Conservation (phyloP, 1,284 basidiomycete species). For the Ceratobasidium sp. region DNA sequence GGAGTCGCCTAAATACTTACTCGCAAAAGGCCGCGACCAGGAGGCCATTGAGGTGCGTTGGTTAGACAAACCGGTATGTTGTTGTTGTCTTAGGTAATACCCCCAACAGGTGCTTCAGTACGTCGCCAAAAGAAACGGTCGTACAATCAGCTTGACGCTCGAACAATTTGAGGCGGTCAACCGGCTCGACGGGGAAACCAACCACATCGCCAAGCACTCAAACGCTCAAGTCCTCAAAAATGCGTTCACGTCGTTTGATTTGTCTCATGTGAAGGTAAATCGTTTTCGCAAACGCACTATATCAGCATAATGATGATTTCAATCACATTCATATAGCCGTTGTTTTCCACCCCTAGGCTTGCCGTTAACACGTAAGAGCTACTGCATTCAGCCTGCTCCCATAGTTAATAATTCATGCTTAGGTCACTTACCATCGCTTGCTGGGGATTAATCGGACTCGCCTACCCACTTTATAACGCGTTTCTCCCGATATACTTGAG, state of each 20-base stretch:
- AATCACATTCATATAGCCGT: conserved; percentile 59
- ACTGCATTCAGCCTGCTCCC: neutral
- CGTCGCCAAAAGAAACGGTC: conserved; percentile 66
- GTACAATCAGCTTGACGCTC: conserved; percentile 58
- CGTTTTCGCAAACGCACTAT: neutral
- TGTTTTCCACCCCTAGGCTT: conserved; percentile 63
- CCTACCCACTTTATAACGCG: conserved; percentile 67
- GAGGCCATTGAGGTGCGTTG: conserved; percentile 62
- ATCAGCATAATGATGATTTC: neutral
- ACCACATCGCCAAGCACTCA: conserved; percentile 48
- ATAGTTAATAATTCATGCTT: neutral
- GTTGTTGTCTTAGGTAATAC: conserved; percentile 43
- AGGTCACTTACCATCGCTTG: conserved; percentile 30
- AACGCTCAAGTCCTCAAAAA: conserved; percentile 54
- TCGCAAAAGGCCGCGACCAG: conserved; percentile 65
- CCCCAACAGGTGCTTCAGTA: conserved; percentile 57
- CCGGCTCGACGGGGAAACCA: conserved; percentile 46
- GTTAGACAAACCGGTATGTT: conserved; percentile 6
- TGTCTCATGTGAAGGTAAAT: conserved; percentile 50
- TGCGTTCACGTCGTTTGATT: conserved; percentile 58
- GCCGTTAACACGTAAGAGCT: conserved; percentile 59
- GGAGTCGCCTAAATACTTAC: conserved; percentile 70
- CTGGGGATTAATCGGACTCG: conserved; percentile 64
- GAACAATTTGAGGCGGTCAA: conserved; percentile 58
- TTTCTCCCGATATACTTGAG: conserved; percentile 66